These are phyloP conservation scores for Bolboschoenus planiculmis DNA, from an alignment of 176 grass and related monocot species.

Conservation along the genomic window DNA sequence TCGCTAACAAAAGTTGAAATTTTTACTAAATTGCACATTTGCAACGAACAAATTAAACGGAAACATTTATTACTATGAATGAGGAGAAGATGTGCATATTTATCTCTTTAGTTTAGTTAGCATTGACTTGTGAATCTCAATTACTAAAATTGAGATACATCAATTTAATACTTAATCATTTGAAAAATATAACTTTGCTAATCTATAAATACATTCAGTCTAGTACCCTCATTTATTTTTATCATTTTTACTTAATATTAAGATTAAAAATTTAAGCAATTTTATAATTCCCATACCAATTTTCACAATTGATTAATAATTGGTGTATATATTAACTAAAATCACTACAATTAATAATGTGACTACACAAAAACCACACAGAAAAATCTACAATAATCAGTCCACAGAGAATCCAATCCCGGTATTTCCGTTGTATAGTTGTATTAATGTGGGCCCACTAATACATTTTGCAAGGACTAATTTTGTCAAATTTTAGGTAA, in stretches of 20 bases:
- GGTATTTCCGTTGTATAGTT: constrained; percentile 5
- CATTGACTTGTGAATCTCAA: background rate
- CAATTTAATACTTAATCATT: background rate
- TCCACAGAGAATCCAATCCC: background rate
- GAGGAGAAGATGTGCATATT: background rate
- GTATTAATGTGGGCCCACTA: background rate
- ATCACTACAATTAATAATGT: background rate
- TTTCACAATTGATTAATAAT: background rate
- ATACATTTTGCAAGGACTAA: constrained; percentile 28
- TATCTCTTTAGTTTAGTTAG: background rate
- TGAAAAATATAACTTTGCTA: background rate
- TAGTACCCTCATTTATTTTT: background rate
- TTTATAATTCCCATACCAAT: background rate
- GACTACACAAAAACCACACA: background rate
- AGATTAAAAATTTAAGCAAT: background rate
- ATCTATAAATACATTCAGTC: background rate
- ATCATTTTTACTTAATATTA: background rate
- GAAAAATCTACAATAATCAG: background rate
- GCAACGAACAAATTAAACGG: background rate
- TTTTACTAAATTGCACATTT: background rate
- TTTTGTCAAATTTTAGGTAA: constrained; percentile 22
- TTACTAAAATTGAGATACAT: background rate
- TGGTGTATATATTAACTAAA: background rate
- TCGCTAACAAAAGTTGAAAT: background rate
- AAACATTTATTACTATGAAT: background rate